Conservation (phyloP, 2,329 filamentous ascomycete species). For the Phialocephala sp. region DNA sequence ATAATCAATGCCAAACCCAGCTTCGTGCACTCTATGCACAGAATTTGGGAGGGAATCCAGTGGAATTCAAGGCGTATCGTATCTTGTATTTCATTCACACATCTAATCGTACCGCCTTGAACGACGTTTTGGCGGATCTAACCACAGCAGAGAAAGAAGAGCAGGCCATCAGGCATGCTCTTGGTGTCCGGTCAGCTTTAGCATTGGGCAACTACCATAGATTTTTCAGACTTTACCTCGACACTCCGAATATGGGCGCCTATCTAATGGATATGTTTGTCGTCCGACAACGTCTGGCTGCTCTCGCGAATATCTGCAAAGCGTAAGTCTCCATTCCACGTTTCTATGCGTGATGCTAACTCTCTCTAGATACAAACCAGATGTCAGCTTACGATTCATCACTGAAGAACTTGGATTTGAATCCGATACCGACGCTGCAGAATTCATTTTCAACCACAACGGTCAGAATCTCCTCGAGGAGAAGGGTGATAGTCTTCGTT, state of each 20-base stretch:
- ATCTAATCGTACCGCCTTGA: slow-evolving; percentile 96
- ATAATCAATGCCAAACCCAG: slow-evolving; percentile 99
- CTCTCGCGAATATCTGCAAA: slow-evolving; percentile 91
- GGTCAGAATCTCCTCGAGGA: slow-evolving; percentile 80
- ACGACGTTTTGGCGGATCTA: slow-evolving; percentile 98
- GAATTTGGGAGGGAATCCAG: slow-evolving; percentile 84
- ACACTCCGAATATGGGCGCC: slow-evolving; percentile 94
- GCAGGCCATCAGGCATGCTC: slow-evolving; percentile 83
- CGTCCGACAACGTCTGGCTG: slow-evolving; percentile 87
- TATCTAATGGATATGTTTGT: slow-evolving; percentile 99
- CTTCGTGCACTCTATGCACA: slow-evolving; percentile 88
- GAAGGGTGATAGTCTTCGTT: slow-evolving; percentile 72
- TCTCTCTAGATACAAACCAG: slow-evolving; percentile 80
- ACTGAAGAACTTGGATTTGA: slow-evolving; percentile 97
- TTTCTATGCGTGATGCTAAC: slow-evolving; percentile 51
- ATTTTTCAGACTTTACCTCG: slow-evolving; percentile 95
- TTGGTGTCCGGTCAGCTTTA: slow-evolving; percentile 88
- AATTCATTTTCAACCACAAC: slow-evolving; percentile 85
- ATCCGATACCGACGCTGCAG: slow-evolving; percentile 85
- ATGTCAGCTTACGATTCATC: slow-evolving; percentile 87
- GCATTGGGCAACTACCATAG: slow-evolving; percentile 96
- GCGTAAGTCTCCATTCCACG: slow-evolving; percentile 65
- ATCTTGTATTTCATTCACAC: slow-evolving; percentile 99
- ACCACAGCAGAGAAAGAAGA: slow-evolving; percentile 94
- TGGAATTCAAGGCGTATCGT: slow-evolving; percentile 99